phyloP scores from a whole-genome alignment of 129 eudicot genomes.

The Sambucus nigra region DNA sequence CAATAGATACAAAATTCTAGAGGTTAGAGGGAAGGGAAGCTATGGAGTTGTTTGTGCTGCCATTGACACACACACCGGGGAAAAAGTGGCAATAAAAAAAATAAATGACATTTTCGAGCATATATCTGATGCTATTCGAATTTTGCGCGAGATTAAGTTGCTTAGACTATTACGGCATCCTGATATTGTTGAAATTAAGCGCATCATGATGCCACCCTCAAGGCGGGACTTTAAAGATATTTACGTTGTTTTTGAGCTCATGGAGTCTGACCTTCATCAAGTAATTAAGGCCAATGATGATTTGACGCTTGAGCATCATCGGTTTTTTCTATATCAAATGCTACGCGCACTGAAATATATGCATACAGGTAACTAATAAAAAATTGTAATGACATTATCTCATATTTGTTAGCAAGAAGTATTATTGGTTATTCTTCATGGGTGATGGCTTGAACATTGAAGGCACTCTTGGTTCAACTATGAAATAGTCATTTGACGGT shows the following conservation, averaged over 20 bases:
- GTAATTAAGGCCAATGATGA: constrained; percentile 96
- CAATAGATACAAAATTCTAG: constrained; percentile 81
- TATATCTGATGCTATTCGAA: constrained; percentile 80
- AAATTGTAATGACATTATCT: too few species aligned
- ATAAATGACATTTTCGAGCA: constrained; percentile 80
- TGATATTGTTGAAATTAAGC: constrained; percentile 90
- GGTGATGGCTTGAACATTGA: background rate
- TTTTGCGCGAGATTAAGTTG: constrained; percentile 80
- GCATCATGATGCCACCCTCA: constrained; percentile 96
- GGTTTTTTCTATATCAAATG: constrained; percentile 93
- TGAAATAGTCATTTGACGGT: too few species aligned
- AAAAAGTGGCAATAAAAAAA: constrained; percentile 91
- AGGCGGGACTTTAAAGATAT: constrained; percentile 79
- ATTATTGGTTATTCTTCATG: background rate
- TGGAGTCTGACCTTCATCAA: constrained; percentile 98
- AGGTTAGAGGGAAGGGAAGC: constrained; percentile 91
- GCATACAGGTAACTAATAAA: constrained; percentile 60
- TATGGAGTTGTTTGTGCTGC: constrained; percentile 97
- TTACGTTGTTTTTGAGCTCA: constrained; percentile 92
- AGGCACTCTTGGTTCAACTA: background rate
- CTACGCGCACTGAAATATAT: constrained; percentile 83
- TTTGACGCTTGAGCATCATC: constrained; percentile 89
- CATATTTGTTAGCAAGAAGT: background rate
- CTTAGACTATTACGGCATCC: constrained; percentile 90
- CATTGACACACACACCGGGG: constrained; percentile 86